Conservation (phyloP, 495 filamentous ascomycete species). For the Chaetomidium leptoderma region DNA sequence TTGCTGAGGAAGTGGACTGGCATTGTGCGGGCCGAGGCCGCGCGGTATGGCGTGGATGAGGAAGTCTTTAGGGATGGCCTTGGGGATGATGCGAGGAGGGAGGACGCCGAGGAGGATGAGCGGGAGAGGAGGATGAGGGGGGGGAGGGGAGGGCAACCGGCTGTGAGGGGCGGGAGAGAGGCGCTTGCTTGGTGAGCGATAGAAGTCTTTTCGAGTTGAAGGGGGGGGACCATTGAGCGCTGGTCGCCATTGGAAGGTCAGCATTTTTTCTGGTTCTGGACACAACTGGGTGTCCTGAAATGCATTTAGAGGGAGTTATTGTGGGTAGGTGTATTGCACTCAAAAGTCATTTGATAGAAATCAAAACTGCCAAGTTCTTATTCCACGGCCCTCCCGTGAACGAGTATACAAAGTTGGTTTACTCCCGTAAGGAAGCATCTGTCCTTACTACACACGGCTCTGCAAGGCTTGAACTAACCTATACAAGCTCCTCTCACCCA, state of each 20-base stretch:
- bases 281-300: too few species aligned
- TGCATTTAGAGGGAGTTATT: conserved; percentile 7
- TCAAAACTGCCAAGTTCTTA: too few species aligned
- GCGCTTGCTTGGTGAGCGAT: conserved; percentile 27
- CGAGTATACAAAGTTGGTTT: neutral
- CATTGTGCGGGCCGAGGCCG: conserved; percentile 41
- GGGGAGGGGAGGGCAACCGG: neutral
- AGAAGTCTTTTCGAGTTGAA: neutral
- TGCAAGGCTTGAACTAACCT: neutral
- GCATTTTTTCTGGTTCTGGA: too few species aligned
- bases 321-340: neutral
- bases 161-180: conserved; percentile 11
- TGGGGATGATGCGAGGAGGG: conserved; percentile 10
- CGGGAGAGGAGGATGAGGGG: conserved; percentile 11
- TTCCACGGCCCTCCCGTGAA: too few species aligned
- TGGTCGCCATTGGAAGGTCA: neutral
- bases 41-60: conserved; percentile 40
- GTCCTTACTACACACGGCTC: neutral
- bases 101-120: conserved; percentile 11
- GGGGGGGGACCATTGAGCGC: neutral
- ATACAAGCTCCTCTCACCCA: conserved; percentile 33
- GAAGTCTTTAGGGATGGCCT: conserved; percentile 29
- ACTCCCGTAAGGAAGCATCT: neutral
- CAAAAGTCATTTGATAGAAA: neutral
- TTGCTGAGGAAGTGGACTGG: conserved; percentile 53